These are phyloP conservation scores for Gracilaria vermiculophylla DNA, from an alignment of 23 red algal species.

Conservation along the genomic window DNA sequence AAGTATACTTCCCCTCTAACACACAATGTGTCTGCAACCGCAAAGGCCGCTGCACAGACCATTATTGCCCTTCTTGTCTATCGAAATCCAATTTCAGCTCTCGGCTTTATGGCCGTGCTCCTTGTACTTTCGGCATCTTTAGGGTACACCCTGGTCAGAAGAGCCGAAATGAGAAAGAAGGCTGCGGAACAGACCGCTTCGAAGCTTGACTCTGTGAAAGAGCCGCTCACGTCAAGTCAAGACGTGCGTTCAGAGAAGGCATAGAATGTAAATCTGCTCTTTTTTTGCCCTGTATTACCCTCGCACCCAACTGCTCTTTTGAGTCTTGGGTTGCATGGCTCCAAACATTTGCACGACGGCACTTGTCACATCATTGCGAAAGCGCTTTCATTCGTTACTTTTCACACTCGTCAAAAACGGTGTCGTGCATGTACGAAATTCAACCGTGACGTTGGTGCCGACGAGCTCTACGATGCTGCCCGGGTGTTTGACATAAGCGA, in stretches of 20 bases:
- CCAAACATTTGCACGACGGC: not conserved
- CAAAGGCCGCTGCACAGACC: conserved; percentile 95
- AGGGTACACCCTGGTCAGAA: conserved; percentile 83
- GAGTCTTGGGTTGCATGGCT: too few species aligned
- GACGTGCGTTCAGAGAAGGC: conserved; percentile 33
- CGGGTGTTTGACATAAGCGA: too few species aligned
- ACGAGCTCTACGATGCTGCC: too few species aligned
- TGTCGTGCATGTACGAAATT: too few species aligned
- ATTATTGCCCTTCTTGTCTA: conserved; percentile 81
- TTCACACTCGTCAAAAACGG: too few species aligned
- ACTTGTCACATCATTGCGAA: too few species aligned
- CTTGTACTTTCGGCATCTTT: conserved; percentile 80
- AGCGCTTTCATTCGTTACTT: too few species aligned
- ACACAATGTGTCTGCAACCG: conserved; percentile 96
- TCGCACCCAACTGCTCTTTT: not conserved
- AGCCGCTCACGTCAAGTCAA: conserved; percentile 23
- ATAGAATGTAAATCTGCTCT: not conserved
- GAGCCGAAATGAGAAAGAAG: conserved; percentile 87
- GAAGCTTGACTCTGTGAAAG: conserved; percentile 16
- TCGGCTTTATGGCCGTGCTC: conserved; percentile 75
- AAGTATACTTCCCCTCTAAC: conserved; percentile 96
- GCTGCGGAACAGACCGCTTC: conserved; percentile 16
- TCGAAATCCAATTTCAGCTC: conserved; percentile 81
- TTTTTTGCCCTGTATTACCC: not conserved
- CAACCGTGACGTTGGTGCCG: too few species aligned